Evolutionary conservation across 192 early-diverging fungal genomes (phyloP), one percentile per base, ranked within the genome.

Genomic region (Linnemannia exigua): DNA sequence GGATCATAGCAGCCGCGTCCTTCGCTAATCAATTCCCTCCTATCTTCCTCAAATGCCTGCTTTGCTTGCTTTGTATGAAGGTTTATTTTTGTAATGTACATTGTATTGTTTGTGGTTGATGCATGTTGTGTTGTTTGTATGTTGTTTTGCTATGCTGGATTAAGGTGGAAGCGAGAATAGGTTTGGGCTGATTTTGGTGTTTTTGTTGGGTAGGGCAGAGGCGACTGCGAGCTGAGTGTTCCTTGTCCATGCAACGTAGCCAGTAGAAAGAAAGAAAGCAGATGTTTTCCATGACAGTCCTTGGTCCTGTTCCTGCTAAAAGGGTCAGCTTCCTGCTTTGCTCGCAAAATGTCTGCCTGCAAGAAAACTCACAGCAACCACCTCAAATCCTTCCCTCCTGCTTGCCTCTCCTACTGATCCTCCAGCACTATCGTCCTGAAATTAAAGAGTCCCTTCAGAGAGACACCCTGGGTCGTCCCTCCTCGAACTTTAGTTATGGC

Each of bases 401-500:
- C 37, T 37, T 36, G 37, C 48, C 48, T 58, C n/a, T 31, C 4
- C 41, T 15, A 72, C n/a, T 19, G 16, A 3, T 51, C 50, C 14
- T 51, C 50, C 50, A 51, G 50, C 14, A 5, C 50, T 19, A 51
- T 19, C 5, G 0, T 51, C 50, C 17, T 3, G 17, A 2, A 19
- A 51, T 51, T 19, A 51, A 51, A 51, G 17, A 19, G 15, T 0
- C 50, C 0, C 50, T 17, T 51, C 5, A 19, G 17, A 5, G 16
- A 11, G 0, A 1, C 14, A 2, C 50, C n/a, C 11, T 11, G 54
- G 22, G 9, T 25, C 5, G 8, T 7, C 22, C 22, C 41, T 33
- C 31, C n/a, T n/a, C 35, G 19, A 2, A 20, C 22, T 25, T 67
- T 80, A 72, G 33, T 83, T 66, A 19, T 85, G 73, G 54, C 83